A percentile compares a stretch with the other conserved stretches of the same genome.
phyloP scores from a whole-genome alignment of 2,329 filamentous ascomycete genomes.

The Colletotrichum lindemuthianum region DNA sequence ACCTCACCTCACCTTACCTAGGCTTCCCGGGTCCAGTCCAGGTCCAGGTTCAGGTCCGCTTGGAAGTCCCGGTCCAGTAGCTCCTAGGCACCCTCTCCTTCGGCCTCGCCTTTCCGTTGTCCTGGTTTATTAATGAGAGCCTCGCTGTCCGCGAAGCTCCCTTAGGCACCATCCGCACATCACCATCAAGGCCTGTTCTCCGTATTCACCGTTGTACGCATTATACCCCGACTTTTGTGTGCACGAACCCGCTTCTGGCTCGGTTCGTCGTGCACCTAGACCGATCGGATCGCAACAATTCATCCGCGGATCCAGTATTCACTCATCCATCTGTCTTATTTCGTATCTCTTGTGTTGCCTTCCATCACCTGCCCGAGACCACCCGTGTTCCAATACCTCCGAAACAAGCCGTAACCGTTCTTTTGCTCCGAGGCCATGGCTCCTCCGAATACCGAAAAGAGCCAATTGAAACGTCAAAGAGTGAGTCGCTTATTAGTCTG shows the following conservation, averaged over 20 bases:
- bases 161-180: constrained; percentile 33
- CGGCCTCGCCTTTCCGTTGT: constrained; percentile 26
- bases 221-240: constrained; percentile 12
- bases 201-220: constrained; percentile 17
- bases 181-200: constrained; percentile 20
- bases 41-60: constrained; percentile 16
- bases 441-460: constrained; percentile 75
- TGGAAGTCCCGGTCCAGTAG: constrained; percentile 25
- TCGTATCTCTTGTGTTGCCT: constrained; percentile 1
- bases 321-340: constrained; percentile 10
- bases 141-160: constrained; percentile 19
- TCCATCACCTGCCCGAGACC: too few relatives aligned
- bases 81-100: constrained; percentile 19
- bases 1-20: background rate
- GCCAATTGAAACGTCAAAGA: constrained; percentile 83
- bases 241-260: constrained; percentile 17
- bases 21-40: constrained; percentile 5
- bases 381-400: background rate
- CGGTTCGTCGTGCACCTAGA: constrained; percentile 3
- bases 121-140: constrained; percentile 33
- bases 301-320: constrained; percentile 5
- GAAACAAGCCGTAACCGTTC: constrained; percentile 7
- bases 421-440: constrained; percentile 55
- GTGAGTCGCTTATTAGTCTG: constrained; percentile 59
- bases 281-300: constrained; percentile 8